Base-by-base conservation (phyloP, 257 asterid genomes). In the Scutellaria minor region DNA sequence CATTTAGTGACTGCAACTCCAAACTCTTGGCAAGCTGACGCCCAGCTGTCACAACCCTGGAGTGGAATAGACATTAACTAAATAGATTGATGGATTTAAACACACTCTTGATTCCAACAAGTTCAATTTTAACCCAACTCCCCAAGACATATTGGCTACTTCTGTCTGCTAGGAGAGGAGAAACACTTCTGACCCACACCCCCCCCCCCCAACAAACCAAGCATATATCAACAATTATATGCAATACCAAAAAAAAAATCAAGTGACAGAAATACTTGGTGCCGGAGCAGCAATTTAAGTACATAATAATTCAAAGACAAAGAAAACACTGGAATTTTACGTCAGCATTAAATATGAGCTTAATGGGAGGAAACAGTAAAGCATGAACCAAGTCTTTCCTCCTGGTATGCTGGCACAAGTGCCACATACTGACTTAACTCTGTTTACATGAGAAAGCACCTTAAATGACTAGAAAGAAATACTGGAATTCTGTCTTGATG, bases 11-110 rank as follows among this genome's bases (percentile, higher is more conserved):
- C 77, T 89, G 99, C 72, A 88, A 70, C 83, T 94, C 99, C 82
- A 94, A 79, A 81, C 95, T 85, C 87, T 82, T 86, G 15, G 98
- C 97, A 75, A 94, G 99, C 77, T 94, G 97, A 35, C 95, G 93
- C 18, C 99, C 97, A 67, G 98, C 96, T 51, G 97, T 75, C 57
- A 87, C 85, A 60, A 90, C 95, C 97, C 99, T 90, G 83, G 46
- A 50, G 24, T 51, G 73, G 45, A 71, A 68, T 18, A 56, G n/a
- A 40, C 59, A 73, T 48, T 20, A 64, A 77, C 31, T 55, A 50
- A 22, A 11, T 8, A 22, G 40, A 55, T 22, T 31, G 37, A 55
- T 55, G 27, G 9, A 55, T 55, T 22, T 55, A 55, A 55, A 35
- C 22, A n/a, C 61, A 13, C 14, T n/a, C 70, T 9, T 18, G n/a